Conservation (phyloP, 352 stramenopile genomes). For the Globisporangium sylvaticum region DNA sequence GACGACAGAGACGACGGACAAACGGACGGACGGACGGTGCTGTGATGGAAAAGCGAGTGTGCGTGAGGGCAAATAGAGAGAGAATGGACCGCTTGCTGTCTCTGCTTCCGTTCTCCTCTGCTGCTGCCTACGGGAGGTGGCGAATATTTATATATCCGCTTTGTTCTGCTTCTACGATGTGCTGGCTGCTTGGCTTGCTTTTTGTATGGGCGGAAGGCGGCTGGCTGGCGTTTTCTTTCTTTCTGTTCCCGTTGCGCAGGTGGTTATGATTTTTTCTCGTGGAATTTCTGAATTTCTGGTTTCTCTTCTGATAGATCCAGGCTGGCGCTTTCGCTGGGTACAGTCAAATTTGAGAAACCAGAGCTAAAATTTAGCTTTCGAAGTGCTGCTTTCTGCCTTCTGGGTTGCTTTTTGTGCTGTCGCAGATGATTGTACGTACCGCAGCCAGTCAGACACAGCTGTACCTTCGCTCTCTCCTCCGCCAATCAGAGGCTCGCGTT, state of each 20-base stretch:
- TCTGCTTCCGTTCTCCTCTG: neutral
- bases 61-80: neutral
- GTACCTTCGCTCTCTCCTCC: neutral
- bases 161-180: neutral
- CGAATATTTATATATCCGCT: constrained; percentile 5
- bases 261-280: neutral
- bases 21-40: neutral
- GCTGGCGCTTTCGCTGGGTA: neutral
- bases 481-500: no score
- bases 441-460: constrained; percentile 1
- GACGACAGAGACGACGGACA: constrained; percentile 1
- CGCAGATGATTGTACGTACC: neutral
- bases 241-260: neutral
- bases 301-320: neutral
- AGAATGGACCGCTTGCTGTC: neutral
- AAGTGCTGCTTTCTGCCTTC: neutral
- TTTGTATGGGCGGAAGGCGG: neutral
- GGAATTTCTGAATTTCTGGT: neutral
- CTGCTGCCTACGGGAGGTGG: neutral
- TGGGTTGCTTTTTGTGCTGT: constrained; percentile 1
- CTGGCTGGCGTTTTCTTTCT: constrained; percentile 10
- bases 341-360: neutral
- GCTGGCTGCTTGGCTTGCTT: constrained; percentile 3
- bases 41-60: neutral
- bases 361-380: neutral